Conservation (phyloP, 139 green algal species). For the Micromonas commoda region DNA sequence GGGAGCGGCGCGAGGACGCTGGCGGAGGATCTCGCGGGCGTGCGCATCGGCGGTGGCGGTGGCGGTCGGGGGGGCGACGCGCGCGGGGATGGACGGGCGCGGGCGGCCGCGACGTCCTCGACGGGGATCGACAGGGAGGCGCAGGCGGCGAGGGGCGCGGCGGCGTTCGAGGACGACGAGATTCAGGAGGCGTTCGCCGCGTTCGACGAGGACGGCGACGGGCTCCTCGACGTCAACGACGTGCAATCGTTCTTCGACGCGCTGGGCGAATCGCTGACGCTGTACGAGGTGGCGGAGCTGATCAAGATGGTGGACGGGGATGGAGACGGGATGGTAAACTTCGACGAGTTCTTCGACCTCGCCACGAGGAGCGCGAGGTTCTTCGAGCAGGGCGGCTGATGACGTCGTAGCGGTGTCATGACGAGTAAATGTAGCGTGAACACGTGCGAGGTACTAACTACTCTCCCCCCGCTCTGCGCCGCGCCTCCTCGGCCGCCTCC, state of each 20-base stretch:
- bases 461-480: not conserved
- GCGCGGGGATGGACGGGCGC: too few relatives aligned
- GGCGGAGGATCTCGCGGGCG: not conserved
- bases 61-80: too few relatives aligned
- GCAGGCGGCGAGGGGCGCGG: not conserved
- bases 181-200: constrained; percentile 14
- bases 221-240: constrained; percentile 5
- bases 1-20: not conserved
- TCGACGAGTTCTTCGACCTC: constrained; percentile 20
- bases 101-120: too few relatives aligned
- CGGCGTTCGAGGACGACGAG: constrained; percentile 4
- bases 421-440: too few relatives aligned
- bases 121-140: too few relatives aligned
- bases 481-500: not conserved
- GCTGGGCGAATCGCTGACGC: not conserved
- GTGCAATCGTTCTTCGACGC: constrained; percentile 14
- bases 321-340: not conserved
- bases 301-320: constrained; percentile 1
- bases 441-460: too few relatives aligned
- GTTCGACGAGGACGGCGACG: constrained; percentile 24
- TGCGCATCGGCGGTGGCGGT: not conserved
- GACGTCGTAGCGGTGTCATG: too few relatives aligned
- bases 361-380: not conserved
- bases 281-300: not conserved
- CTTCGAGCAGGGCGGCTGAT: not conserved